Base-by-base conservation (phyloP, 2,329 filamentous ascomycete species). In the Verticillium zaregamsianum region DNA sequence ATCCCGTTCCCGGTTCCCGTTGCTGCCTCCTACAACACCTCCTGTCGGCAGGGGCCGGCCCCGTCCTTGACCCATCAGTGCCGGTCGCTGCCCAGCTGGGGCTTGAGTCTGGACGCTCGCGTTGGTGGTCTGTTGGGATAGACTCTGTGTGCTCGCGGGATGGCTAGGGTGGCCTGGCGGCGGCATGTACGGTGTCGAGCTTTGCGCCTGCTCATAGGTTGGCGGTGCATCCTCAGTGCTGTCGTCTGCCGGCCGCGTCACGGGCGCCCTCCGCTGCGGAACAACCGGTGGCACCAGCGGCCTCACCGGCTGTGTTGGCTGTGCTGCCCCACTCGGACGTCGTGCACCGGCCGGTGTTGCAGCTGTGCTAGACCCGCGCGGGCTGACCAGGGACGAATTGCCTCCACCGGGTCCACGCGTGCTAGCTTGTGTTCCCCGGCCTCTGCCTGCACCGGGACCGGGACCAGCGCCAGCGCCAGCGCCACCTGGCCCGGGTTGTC, bases 191-290 rank as follows among this genome's bases (percentile, higher is more conserved):
- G 81, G 78, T 9, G 76, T 73, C 59, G 80, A 76, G 61, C 80
- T 79, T 20, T 82, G 78, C 4, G 84, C 82, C 69, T 86, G 82
- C 70, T 86, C 84, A 66, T 86, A 86, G 12, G 82, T 81, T 1
- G 84, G 84, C 52, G 84, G 84, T 6, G 82, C 82, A 33, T 85
- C 82, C 3, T 84, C 82, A 2, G 73, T 70, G 5, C 69, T 74
- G 8, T 75, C 74, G 5, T 80, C 79, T 0, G 72, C 67, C 3
- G 72, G 66, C 1, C 79, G 70, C 23, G 71, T 73, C 3, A 78
- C 76, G 2, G 71, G 70, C 5, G 74, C 71, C 40, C 74, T 67
- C 33, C 77, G 72, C 2, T 73, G 77, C 5, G 73, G 75, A 1
- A 76, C 70, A 31, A 73, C 67, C 0, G 79, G 79, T 6, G 80